Evolutionary conservation across 495 filamentous ascomycete genomes (phyloP).

Genomic region (Neurospora tetraspora): DNA sequence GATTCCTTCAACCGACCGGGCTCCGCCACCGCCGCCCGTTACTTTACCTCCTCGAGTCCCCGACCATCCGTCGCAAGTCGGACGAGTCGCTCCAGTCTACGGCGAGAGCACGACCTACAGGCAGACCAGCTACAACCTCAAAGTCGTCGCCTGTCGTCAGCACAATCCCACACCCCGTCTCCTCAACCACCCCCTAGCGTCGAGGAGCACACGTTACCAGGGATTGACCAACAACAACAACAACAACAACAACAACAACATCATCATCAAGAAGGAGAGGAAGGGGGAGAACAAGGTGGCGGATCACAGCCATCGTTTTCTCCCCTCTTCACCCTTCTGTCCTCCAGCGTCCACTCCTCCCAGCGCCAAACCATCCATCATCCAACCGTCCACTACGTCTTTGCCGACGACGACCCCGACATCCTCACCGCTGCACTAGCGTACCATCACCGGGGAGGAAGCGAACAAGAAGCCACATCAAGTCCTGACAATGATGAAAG

Average conservation of each 20-base stretch:
- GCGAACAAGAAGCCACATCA: conserved; percentile 7
- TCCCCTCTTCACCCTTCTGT: conserved; percentile 57
- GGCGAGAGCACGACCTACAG: conserved; percentile 17
- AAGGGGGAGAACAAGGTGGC: conserved; percentile 1
- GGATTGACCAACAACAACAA: not conserved
- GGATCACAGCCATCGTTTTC: conserved; percentile 37
- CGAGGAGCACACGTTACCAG: not conserved
- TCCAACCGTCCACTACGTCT: conserved; percentile 85
- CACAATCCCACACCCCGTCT: conserved; percentile 8
- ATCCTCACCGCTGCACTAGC: conserved; percentile 45
- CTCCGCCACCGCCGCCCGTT: conserved; percentile 13
- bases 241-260: not conserved
- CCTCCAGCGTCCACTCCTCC: conserved; percentile 29
- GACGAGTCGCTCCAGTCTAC: conserved; percentile 18
- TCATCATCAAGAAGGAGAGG: not conserved
- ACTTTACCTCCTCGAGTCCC: conserved; percentile 15
- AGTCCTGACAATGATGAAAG: not conserved
- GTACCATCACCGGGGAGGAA: conserved; percentile 22
- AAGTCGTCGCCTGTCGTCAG: conserved; percentile 10
- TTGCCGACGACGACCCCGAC: conserved; percentile 66
- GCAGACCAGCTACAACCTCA: not conserved
- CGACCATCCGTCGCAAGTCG: conserved; percentile 19
- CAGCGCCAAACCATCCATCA: conserved; percentile 44
- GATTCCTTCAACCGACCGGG: conserved; percentile 12
- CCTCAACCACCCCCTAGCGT: conserved; percentile 2